These are phyloP conservation scores for Alternaria sp. DNA, from an alignment of 2,329 filamentous ascomycete species.

Conservation along the genomic window DNA sequence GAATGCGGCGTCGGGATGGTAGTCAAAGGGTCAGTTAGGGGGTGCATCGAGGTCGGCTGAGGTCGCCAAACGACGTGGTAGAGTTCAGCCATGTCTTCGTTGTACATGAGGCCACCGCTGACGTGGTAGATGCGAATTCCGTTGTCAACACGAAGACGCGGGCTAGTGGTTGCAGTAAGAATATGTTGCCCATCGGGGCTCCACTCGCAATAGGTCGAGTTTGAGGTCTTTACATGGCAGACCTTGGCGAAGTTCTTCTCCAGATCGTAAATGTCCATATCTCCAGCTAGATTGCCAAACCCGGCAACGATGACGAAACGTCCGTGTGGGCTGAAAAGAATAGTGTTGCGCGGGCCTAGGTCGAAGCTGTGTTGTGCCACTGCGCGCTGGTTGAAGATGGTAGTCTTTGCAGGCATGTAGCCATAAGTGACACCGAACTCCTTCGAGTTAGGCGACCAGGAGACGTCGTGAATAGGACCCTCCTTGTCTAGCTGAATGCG, in stretches of 20 bases:
- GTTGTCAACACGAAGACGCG: constrained; percentile 94
- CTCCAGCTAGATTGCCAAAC: constrained; percentile 95
- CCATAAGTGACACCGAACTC: constrained; percentile 98
- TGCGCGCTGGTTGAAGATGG: constrained; percentile 93
- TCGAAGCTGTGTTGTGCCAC: constrained; percentile 85
- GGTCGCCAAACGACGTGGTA: constrained; percentile 91
- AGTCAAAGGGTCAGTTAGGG: constrained; percentile 74
- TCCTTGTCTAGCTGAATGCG: constrained; percentile 94
- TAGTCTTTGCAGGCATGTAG: constrained; percentile 99
- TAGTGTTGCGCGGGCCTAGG: constrained; percentile 89
- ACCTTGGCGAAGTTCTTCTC: constrained; percentile 94
- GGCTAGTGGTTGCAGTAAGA: constrained; percentile 96
- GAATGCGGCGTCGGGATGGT: constrained; percentile 80
- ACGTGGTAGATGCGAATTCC: constrained; percentile 96
- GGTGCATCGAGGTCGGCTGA: constrained; percentile 68
- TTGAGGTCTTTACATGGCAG: constrained; percentile 92
- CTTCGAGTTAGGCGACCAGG: constrained; percentile 98
- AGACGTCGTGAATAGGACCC: constrained; percentile 95
- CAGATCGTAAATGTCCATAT: constrained; percentile 97
- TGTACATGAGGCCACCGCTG: constrained; percentile 88
- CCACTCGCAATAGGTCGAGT: constrained; percentile 96
- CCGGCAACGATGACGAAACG: constrained; percentile 93
- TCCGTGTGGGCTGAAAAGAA: constrained; percentile 91
- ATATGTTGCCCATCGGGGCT: constrained; percentile 95
- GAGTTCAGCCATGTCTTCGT: constrained; percentile 91